Evolutionary conservation across 2,329 filamentous ascomycete species (phyloP), one percentile per base, ranked within the genome.

Genomic region (Paecilomyces variotii): DNA sequence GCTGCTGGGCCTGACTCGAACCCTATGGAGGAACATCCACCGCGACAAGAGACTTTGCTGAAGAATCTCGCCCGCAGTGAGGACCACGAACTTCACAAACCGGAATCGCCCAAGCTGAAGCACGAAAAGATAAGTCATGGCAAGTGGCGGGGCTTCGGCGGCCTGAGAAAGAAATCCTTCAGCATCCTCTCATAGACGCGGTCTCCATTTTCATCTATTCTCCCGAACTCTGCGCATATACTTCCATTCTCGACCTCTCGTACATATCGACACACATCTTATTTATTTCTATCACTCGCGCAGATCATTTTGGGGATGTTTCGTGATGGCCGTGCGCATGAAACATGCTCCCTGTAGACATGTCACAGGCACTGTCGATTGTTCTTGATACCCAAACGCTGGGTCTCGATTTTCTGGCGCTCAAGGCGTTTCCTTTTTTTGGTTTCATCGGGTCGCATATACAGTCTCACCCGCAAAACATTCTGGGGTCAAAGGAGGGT

Each of bases 131-230:
- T 58, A 24, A 59, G 60, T 11, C 64, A 67, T 60, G 63, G 65
- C 3, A 71, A 68, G 62, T 76, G 71, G 67, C 74, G 72, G 61
- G 73, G 72, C 45, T 78, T 78, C 65, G 76, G 74, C 65, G 76
- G 74, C 56, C 64, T 78, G 57, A 67, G 74, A 54, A 78, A 76
- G 64, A 78, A 76, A 62, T 75, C 73, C 5, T 78, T 77, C 58
- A 75, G 70, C 63, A 70, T 76, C 59, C 63, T 69, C 55, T 65
- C 66, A 59, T 68, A 62, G 64, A 25, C 26, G 32, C 28, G 19
- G n/a, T 56, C 60, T n/a, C 65, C 39, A 66, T 64, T 27, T 65
- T 55, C 63, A 35, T 45, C 5, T 49, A 49, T 58, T 25, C 39
- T 27, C 12, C 27, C 28, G 53, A 19, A 7, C 14, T 19, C 39